A percentile compares a stretch with the other conserved stretches of the same genome.
Evolutionary conservation across 306 rosid genomes (phyloP).

Genomic region (Cyclanthera cordifolia): DNA sequence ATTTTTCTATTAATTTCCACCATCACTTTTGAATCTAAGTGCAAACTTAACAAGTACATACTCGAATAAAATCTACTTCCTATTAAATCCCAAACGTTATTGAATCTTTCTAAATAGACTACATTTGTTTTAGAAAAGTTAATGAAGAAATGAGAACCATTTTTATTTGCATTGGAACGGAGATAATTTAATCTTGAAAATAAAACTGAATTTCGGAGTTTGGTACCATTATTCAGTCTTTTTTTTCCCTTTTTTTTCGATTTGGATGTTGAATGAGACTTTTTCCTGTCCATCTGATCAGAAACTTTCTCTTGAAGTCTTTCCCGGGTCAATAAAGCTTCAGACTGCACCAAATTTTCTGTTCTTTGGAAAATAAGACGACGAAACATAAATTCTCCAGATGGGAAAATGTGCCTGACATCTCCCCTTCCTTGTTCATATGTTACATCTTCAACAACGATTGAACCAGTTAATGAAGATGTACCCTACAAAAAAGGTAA

Average conservation of each 20-base stretch:
- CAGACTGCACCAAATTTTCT: constrained; percentile 84
- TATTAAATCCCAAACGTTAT: neutral
- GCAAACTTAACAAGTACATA: neutral
- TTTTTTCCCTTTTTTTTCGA: constrained; percentile 47
- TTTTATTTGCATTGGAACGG: neutral
- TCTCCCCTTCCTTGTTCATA: constrained; percentile 56
- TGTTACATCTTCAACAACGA: constrained; percentile 75
- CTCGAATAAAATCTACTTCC: neutral
- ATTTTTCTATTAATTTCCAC: neutral
- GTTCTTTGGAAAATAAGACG: constrained; percentile 88
- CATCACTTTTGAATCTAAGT: neutral
- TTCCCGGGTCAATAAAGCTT: constrained; percentile 57
- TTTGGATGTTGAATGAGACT: constrained; percentile 44
- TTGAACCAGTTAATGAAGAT: constrained; percentile 68
- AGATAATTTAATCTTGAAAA: neutral
- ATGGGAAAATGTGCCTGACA: constrained; percentile 43
- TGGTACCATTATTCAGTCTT: constrained; percentile 39
- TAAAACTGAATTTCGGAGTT: neutral
- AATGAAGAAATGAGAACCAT: neutral
- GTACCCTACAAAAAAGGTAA: constrained; percentile 47
- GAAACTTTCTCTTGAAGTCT: constrained; percentile 21
- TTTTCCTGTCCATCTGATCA: constrained; percentile 41
- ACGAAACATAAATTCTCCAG: constrained; percentile 61
- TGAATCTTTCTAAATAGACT: neutral
- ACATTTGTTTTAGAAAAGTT: neutral